Evolutionary conservation across 139 green algal genomes (phyloP).

Genomic region (Desmodesmus armatus): DNA sequence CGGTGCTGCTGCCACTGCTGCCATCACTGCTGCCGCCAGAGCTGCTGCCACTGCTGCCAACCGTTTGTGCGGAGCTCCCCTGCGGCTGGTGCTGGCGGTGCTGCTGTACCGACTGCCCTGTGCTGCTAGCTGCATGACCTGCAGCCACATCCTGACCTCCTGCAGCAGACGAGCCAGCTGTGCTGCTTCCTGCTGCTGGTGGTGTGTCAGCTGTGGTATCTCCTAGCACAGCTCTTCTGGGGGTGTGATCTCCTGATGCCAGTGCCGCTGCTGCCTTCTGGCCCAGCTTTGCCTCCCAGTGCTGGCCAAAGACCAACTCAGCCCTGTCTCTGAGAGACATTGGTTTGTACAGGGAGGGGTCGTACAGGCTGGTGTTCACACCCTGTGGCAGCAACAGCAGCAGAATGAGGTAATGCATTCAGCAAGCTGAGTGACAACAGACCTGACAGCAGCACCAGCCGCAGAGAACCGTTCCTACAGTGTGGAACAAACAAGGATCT

Average conservation of each 20-base stretch:
- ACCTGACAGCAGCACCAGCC: no score
- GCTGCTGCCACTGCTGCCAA: not conserved
- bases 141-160: no score
- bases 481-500: no score
- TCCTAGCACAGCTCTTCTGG: no score
- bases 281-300: slow-evolving; percentile 8
- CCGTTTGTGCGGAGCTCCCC: not conserved
- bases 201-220: no score
- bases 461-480: no score
- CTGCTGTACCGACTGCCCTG: no score
- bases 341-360: slow-evolving; percentile 12
- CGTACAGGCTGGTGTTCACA: slow-evolving; percentile 64
- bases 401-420: not conserved
- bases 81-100: not conserved
- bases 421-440: not conserved
- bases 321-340: slow-evolving; percentile 4
- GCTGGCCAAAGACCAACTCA: slow-evolving; percentile 59
- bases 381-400: slow-evolving; percentile 43
- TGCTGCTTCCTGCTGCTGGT: no score
- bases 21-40: not conserved
- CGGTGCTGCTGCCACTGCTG: not conserved
- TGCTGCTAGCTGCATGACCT: no score
- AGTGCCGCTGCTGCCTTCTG: no score
- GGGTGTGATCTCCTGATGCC: no score
- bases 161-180: no score